Base-by-base conservation (phyloP, 2,329 filamentous ascomycete genomes). In the Arthroderma sp. region DNA sequence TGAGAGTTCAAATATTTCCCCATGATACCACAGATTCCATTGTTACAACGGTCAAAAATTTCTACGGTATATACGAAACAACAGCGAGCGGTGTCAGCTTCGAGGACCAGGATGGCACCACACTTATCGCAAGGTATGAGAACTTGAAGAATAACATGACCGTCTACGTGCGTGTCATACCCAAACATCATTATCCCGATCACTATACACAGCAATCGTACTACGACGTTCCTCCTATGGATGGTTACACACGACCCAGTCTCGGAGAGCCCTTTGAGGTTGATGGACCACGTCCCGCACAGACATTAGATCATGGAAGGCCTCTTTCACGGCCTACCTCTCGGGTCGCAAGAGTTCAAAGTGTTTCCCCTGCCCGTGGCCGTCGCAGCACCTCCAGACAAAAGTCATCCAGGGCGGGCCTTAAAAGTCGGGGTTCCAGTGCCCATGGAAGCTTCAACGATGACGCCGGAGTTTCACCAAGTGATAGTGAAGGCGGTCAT, bases 1-100 rank as follows among this genome's bases (percentile, higher is more conserved):
- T 81, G 73, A 69, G 77, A 52, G 77, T 82, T 38, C 84, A 93
- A 58, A 95, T 98, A 55, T 94, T 83, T 59, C 85, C 85, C 39
- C 88, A 96, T 65, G 91, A 98, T 70, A 88, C 85, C 43, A 96
- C 89, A 22, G 89, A 96, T 61, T 95, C 88, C 32, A 98, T 98
- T 67, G 85, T 96, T 52, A 91, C 87, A 9, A 96, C 91, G 1
- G 89, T 96, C 59, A 96, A 94, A 75, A 96, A 95, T 71, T 96
- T 96, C 69, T 96, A 94, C 61, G 91, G 91, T 49, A 75, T 98
- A 53, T 95, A 95, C 63, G 85, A 89, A 52, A 80, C 77, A 50
- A 75, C 78, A 54, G 78, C 78, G 54, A 81, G 81, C 61, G 88
- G 91, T 53, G 83, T 98, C 59, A 94, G 86, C 67, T 96, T 98